Base-by-base conservation (phyloP, 2,329 filamentous ascomycete species). In the Leptographium radiaticola region DNA sequence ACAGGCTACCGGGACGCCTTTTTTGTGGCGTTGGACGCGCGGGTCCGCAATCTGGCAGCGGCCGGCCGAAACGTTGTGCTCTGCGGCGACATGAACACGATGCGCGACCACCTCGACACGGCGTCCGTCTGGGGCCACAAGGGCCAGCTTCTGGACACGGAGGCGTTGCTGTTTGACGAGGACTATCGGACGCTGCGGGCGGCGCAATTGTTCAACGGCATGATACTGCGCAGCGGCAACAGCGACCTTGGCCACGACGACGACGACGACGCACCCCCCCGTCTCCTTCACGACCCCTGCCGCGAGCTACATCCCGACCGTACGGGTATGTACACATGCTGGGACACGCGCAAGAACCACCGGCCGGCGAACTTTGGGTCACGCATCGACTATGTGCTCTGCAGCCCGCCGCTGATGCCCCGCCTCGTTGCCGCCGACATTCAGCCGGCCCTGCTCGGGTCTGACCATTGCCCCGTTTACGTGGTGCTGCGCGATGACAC, bases 401-500 rank as follows among this genome's bases (percentile, higher is more conserved):
- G 89, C 65, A 93, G 83, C 59, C 74, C 84, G 43, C 77, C 79
- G 39, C 86, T 95, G 73, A 86, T 83, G 62, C 71, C 78, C 51
- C 96, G 90, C 89, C 86, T 95, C 62, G 73, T 71, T 31, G 80
- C 88, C 8, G 59, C 59, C 20, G 83, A 96, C 62, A 97, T 97
- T 36, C 93, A 97, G 65, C 89, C 95, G 67, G 90, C 90, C 0
- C 71, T 97, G 25, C 85, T 95, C 77, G 93, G 93, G 0, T 97
- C 91, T 1, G 93, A 98, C 64, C 93, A 98, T 67, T 98, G 93
- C 62, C 93, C 93, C 0, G 91, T 97, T 1, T 97, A 86, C 66
- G 89, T 84, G 1, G 75, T 78, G 3, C 73, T 94, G 30, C 80
- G 83, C 18, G 80, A 90, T 39, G 71, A 63, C 2, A 78, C 2